Evolutionary conservation across 768 basidiomycete genomes (phyloP).

Genomic region (Leccinum sublutescens): DNA sequence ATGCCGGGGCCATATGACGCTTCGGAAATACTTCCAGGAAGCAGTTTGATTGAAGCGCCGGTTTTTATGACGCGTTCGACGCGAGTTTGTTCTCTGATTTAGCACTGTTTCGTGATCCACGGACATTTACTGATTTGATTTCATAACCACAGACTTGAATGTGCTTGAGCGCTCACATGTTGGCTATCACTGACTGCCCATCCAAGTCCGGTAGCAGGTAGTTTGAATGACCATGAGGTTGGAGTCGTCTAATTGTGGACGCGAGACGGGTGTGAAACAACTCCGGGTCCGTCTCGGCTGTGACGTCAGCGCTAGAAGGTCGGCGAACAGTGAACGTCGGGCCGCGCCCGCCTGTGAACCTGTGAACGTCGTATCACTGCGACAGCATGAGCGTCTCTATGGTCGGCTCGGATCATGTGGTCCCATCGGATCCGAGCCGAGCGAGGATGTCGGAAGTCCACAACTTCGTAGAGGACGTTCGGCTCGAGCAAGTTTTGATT

Average conservation of each 20-base stretch:
- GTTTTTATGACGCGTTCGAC: slow-evolving; percentile 9
- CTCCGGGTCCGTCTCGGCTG: not conserved
- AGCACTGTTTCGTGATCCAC: not conserved
- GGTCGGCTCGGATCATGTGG: not conserved
- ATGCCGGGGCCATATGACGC: slow-evolving; percentile 87
- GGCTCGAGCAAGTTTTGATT: not conserved
- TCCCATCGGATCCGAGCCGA: not conserved
- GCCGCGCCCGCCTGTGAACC: not conserved
- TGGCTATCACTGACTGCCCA: not conserved
- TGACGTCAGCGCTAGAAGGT: not conserved
- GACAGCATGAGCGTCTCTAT: not conserved
- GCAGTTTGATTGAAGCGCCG: slow-evolving; percentile 25
- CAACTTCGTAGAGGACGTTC: not conserved
- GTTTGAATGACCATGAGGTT: not conserved
- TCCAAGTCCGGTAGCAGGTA: not conserved
- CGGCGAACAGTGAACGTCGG: not conserved
- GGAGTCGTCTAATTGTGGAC: not conserved
- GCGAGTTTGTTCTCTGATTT: slow-evolving; percentile 24
- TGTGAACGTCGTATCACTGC: not conserved
- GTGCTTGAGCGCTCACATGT: not conserved
- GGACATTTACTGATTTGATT: slow-evolving; percentile 7
- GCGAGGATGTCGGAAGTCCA: not conserved
- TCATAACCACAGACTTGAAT: not conserved
- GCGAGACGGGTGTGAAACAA: no score
- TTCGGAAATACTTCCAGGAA: slow-evolving; percentile 38